A percentile compares a stretch with the other conserved stretches of the same genome.
Evolutionary conservation across 73 alveolate species (phyloP).

Genomic region (Paramecium octaurelia): DNA sequence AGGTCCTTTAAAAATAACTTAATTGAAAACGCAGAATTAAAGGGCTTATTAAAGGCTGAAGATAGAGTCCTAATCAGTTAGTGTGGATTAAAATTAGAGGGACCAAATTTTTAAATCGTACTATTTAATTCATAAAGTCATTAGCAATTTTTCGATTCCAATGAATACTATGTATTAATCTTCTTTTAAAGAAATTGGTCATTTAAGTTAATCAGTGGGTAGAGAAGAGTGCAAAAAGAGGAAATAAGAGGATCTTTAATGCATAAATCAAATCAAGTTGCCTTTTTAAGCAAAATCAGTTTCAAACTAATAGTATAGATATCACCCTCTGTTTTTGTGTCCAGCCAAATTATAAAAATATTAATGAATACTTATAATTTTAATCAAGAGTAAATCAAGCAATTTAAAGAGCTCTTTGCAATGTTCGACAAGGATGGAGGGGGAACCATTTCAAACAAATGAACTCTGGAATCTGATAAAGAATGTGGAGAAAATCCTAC

Average conservation of each 20-base stretch:
- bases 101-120: neutral
- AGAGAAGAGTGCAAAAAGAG: neutral
- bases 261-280: neutral
- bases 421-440: constrained; percentile 88
- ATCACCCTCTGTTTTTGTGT: neutral
- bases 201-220: neutral
- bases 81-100: neutral
- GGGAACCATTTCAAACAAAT: constrained; percentile 72
- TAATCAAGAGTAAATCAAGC: neutral
- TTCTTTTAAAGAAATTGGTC: neutral
- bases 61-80: neutral
- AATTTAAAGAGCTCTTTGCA: constrained; percentile 56
- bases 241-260: neutral
- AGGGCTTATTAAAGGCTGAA: neutral
- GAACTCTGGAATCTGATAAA: constrained; percentile 79
- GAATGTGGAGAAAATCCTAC: constrained; percentile 80
- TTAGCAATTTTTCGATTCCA: neutral
- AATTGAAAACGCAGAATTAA: neutral
- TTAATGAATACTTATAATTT: constrained; percentile 6
- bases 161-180: neutral
- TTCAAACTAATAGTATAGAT: neutral
- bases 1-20: neutral
- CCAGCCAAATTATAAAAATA: neutral
- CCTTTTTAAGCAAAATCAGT: neutral
- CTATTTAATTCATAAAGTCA: neutral